phyloP scores from a whole-genome alignment of 305 asterid genomes.

The Solanum hybrid region DNA sequence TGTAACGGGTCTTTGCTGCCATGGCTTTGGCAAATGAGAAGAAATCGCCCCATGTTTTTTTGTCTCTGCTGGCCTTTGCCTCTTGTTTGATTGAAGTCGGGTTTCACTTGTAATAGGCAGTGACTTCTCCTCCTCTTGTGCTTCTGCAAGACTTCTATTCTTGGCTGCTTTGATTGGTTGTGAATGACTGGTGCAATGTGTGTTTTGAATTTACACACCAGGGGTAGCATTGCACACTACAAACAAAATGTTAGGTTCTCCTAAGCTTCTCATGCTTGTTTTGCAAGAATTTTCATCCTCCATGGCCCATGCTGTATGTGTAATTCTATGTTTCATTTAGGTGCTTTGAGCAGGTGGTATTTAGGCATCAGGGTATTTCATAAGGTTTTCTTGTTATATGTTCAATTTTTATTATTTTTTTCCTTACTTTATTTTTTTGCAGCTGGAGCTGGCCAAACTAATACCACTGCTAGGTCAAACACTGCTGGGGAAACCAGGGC shows the following conservation, averaged over 20 bases:
- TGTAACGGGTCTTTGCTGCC: not conserved
- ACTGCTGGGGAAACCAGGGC: constrained; percentile 32
- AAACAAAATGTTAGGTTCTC: not conserved
- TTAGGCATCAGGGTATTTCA: not conserved
- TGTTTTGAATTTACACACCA: not conserved
- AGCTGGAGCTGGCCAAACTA: constrained; percentile 39
- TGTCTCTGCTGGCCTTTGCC: not conserved
- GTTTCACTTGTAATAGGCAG: not conserved
- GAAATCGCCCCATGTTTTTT: not conserved
- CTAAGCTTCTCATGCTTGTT: not conserved
- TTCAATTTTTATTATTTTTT: constrained; percentile 3
- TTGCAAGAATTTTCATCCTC: not conserved
- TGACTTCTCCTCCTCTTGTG: not conserved
- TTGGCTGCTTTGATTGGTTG: not conserved
- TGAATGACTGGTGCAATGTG: not conserved
- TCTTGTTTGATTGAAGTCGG: not conserved
- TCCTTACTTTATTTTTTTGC: constrained; percentile 15
- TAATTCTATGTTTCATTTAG: not conserved
- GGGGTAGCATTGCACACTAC: not conserved
- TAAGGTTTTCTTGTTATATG: not conserved
- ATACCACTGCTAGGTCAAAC: constrained; percentile 26
- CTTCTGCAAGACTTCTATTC: not conserved
- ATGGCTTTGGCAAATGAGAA: not conserved
- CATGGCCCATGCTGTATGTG: not conserved
- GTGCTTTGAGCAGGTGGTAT: not conserved